Evolutionary conservation across 2,329 filamentous ascomycete species (phyloP).

Genomic region (Penicillium fuscoglaucum): DNA sequence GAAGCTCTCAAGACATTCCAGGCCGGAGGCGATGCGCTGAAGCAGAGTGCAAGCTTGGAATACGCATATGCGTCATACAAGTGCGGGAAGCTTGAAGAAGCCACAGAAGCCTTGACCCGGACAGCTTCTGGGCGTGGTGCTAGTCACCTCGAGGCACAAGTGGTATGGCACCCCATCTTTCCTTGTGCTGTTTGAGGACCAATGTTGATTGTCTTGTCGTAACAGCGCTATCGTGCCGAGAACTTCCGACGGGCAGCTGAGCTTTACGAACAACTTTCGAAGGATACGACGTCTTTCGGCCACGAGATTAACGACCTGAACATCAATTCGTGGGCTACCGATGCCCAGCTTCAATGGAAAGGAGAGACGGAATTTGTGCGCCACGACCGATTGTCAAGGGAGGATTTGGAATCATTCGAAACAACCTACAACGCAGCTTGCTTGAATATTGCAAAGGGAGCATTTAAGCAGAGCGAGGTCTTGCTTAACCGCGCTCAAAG

Average conservation of each 20-base stretch:
- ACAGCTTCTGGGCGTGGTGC: slow-evolving; percentile 50
- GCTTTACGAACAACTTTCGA: slow-evolving; percentile 54
- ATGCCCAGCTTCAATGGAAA: slow-evolving; percentile 64
- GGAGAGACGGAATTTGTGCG: slow-evolving; percentile 52
- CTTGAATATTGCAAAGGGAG: slow-evolving; percentile 61
- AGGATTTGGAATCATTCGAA: slow-evolving; percentile 65
- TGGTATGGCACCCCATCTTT: slow-evolving; percentile 44
- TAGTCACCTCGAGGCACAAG: slow-evolving; percentile 62
- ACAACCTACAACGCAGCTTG: slow-evolving; percentile 66
- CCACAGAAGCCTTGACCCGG: slow-evolving; percentile 52
- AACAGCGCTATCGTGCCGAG: slow-evolving; percentile 57
- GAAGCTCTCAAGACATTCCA: slow-evolving; percentile 60
- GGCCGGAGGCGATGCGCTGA: slow-evolving; percentile 53
- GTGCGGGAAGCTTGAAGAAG: slow-evolving; percentile 55
- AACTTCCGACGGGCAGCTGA: slow-evolving; percentile 57
- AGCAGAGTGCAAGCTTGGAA: slow-evolving; percentile 57
- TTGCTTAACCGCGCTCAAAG: slow-evolving; percentile 60
- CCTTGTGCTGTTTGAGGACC: slow-evolving; percentile 12
- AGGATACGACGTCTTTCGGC: slow-evolving; percentile 39
- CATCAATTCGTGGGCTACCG: slow-evolving; percentile 62
- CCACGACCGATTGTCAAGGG: slow-evolving; percentile 56
- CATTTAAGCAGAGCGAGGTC: slow-evolving; percentile 58
- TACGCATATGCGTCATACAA: slow-evolving; percentile 67
- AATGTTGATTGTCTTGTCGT: slow-evolving; percentile 1
- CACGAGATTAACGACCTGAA: slow-evolving; percentile 60